Evolutionary conservation across 208 protist species (phyloP).

Genomic region (Leishmania aethiopica): DNA sequence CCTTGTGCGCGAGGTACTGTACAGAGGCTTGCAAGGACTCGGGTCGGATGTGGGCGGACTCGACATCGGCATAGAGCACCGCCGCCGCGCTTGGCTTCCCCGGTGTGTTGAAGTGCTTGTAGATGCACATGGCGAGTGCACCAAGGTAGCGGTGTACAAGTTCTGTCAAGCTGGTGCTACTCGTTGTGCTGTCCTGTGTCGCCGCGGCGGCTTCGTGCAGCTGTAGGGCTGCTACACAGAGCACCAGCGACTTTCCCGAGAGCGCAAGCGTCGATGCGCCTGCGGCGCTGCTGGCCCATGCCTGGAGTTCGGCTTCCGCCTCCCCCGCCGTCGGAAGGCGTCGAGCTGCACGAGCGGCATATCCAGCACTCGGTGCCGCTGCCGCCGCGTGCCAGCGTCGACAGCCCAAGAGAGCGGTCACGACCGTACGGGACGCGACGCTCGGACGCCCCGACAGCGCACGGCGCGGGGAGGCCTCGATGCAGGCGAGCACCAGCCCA

Average conservation of each 20-base stretch:
- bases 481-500: background rate
- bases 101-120: slow-evolving; percentile 6
- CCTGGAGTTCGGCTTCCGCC: slow-evolving; percentile 22
- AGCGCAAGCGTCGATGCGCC: background rate
- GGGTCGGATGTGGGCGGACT: background rate
- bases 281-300: slow-evolving; percentile 5
- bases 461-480: background rate
- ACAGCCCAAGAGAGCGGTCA: background rate
- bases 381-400: background rate
- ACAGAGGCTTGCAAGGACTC: slow-evolving; percentile 16
- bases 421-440: background rate
- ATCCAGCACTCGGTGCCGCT: background rate
- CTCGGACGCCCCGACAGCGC: background rate
- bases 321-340: slow-evolving; percentile 10
- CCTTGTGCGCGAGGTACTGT: slow-evolving; percentile 29
- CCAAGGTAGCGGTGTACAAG: slow-evolving; percentile 18
- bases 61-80: slow-evolving; percentile 16
- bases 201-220: slow-evolving; percentile 6
- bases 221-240: slow-evolving; percentile 25
- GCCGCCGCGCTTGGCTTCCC: slow-evolving; percentile 19
- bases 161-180: background rate
- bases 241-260: slow-evolving; percentile 26
- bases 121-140: slow-evolving; percentile 22
- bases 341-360: background rate
- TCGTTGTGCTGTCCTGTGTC: background rate